phyloP scores from a whole-genome alignment of 495 filamentous ascomycete genomes.

The Haplographium delicatum region DNA sequence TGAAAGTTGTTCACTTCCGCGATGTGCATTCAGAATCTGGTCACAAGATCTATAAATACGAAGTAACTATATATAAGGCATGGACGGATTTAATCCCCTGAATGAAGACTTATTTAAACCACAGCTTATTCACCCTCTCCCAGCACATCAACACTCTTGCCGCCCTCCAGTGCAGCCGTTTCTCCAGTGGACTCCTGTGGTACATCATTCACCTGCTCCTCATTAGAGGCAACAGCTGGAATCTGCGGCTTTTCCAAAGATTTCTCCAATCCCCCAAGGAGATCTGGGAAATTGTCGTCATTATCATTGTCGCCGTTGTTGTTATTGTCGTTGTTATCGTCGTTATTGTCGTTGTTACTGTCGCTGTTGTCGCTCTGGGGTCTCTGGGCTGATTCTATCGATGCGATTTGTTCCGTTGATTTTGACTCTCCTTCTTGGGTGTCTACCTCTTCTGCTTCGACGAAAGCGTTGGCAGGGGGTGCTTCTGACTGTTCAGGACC shows the following conservation, averaged over 20 bases:
- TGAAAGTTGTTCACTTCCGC: too few relatives aligned
- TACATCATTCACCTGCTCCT: too few relatives aligned
- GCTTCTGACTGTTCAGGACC: not conserved
- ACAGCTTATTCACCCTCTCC: too few relatives aligned
- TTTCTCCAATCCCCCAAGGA: conserved; percentile 23
- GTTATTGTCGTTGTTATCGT: too few relatives aligned
- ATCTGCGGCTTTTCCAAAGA: conserved; percentile 7
- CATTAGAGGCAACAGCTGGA: conserved; percentile 1
- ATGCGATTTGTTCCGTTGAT: not conserved
- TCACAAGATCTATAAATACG: too few relatives aligned
- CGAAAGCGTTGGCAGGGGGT: not conserved
- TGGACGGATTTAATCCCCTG: too few relatives aligned
- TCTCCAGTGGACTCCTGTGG: not conserved
- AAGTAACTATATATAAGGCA: too few relatives aligned
- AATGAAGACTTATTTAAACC: too few relatives aligned
- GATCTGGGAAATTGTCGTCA: conserved; percentile 23
- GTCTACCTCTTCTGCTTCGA: not conserved
- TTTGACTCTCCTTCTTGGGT: not conserved
- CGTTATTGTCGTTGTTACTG: too few relatives aligned
- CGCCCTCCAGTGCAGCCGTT: too few relatives aligned
- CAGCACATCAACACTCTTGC: too few relatives aligned
- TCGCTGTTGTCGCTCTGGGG: not conserved
- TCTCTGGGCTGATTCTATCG: not conserved
- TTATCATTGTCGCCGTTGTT: conserved; percentile 14
- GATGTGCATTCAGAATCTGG: too few relatives aligned